Conservation (phyloP, 2,329 filamentous ascomycete species). For the Diaporthe capsici region DNA sequence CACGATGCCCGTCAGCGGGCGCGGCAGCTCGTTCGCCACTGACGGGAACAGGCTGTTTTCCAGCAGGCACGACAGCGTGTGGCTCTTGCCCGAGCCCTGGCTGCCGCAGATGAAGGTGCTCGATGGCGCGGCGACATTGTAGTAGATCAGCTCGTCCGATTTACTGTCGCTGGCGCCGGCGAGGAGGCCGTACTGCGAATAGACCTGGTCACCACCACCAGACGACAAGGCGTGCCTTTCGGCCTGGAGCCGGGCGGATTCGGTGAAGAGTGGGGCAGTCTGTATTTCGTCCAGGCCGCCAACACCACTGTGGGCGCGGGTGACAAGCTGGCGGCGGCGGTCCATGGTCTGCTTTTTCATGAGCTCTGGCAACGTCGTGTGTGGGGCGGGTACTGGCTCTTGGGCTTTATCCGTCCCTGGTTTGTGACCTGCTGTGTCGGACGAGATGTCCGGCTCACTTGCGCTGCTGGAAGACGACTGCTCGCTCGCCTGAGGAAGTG, state of each 20-base stretch:
- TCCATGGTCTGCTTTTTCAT: conserved; percentile 3
- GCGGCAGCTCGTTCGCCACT: conserved; percentile 59
- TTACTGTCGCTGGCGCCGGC: conserved; percentile 41
- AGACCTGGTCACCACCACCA: conserved; percentile 37
- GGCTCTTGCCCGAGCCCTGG: conserved; percentile 75
- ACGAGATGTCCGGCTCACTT: not conserved
- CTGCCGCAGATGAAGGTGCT: conserved; percentile 76
- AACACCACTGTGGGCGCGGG: conserved; percentile 36
- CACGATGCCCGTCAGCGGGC: conserved; percentile 71
- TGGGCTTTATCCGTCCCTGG: not conserved
- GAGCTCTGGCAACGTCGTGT: not conserved
- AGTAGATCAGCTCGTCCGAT: conserved; percentile 55
- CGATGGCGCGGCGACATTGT: conserved; percentile 65
- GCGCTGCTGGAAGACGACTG: not conserved
- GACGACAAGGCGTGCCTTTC: conserved; percentile 5
- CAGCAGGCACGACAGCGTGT: conserved; percentile 68
- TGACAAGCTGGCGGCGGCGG: conserved; percentile 40
- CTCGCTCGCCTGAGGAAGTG: not conserved
- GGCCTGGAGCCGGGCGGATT: conserved; percentile 46
- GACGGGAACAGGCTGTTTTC: conserved; percentile 70
- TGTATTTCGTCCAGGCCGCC: conserved; percentile 49
- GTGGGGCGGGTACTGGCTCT: not conserved
- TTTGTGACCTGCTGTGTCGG: not conserved
- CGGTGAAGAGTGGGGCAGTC: conserved; percentile 51
- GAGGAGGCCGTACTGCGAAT: conserved; percentile 51